Conservation (phyloP, 441 rosid genomes). For the Mallotus repandus region DNA sequence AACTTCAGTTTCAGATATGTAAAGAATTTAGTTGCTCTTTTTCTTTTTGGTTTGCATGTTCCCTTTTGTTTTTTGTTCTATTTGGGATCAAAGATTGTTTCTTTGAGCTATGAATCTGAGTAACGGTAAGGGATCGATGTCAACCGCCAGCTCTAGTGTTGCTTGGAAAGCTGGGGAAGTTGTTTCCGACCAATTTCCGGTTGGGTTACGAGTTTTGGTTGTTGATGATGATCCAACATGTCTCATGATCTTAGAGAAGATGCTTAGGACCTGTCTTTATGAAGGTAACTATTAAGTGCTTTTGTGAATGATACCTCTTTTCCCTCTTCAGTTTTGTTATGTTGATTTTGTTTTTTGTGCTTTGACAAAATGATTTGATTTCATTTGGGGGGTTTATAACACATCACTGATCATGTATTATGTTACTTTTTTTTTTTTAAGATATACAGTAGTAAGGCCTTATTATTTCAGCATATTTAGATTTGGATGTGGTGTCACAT, state of each 20-base stretch:
- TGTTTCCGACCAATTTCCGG: slow-evolving; percentile 73
- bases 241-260: slow-evolving; percentile 82
- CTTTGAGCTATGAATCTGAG: slow-evolving; percentile 47
- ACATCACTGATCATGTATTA: slow-evolving; percentile 12
- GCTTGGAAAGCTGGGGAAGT: slow-evolving; percentile 39
- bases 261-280: slow-evolving; percentile 74
- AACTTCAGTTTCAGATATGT: slow-evolving; percentile 28
- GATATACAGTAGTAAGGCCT: slow-evolving; percentile 2
- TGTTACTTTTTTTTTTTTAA: slow-evolving; percentile 13
- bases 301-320: neutral
- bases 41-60: slow-evolving; percentile 12
- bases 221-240: slow-evolving; percentile 96
- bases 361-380: slow-evolving; percentile 5
- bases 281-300: slow-evolving; percentile 45
- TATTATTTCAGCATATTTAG: slow-evolving; percentile 10
- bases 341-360: neutral
- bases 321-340: neutral
- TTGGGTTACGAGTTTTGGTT: slow-evolving; percentile 73
- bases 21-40: slow-evolving; percentile 26
- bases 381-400: slow-evolving; percentile 5
- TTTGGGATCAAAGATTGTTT: slow-evolving; percentile 20
- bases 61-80: neutral
- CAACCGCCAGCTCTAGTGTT: slow-evolving; percentile 44
- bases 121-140: slow-evolving; percentile 59
- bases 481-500: slow-evolving; percentile 19